Percentiles rank a stretch among this genome's conserved stretches.
phyloP scores from a whole-genome alignment of 2,329 filamentous ascomycete species.

The Apiospora hydei region DNA sequence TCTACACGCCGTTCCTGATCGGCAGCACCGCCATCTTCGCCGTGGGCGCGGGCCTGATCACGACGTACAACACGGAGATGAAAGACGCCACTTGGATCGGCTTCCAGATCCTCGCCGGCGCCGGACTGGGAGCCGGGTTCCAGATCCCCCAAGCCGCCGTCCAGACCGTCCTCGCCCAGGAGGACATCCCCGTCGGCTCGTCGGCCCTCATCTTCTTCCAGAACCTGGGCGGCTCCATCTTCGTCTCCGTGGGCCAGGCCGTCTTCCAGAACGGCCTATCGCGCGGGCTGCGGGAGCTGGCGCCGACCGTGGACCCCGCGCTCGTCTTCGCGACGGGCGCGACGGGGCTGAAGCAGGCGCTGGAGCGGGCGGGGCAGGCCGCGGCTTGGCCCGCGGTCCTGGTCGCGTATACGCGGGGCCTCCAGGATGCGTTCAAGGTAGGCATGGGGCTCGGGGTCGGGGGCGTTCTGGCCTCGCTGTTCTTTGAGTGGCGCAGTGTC shows the following conservation, averaged over 20 bases:
- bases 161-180: constrained; percentile 56
- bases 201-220: constrained; percentile 66
- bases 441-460: neutral
- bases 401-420: neutral
- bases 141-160: constrained; percentile 54
- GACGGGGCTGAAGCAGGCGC: constrained; percentile 2
- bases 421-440: constrained; percentile 1
- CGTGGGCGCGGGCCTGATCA: constrained; percentile 60
- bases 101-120: constrained; percentile 61
- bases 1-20: constrained; percentile 51
- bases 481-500: constrained; percentile 18
- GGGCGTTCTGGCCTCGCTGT: neutral
- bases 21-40: constrained; percentile 44
- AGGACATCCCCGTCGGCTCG: constrained; percentile 56
- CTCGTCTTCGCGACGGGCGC: constrained; percentile 9
- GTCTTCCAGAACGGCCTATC: constrained; percentile 69
- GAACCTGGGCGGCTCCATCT: constrained; percentile 68
- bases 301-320: neutral
- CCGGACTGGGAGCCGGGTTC: constrained; percentile 56
- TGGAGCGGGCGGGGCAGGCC: neutral
- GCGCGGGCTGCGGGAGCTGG: neutral
- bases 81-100: constrained; percentile 60
- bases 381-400: neutral
- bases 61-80: constrained; percentile 45
- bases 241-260: constrained; percentile 70